Percentiles rank a stretch among this genome's conserved stretches.
Conservation (phyloP, 164 flowering plant species). For the Tetrastigma voinierianum region DNA sequence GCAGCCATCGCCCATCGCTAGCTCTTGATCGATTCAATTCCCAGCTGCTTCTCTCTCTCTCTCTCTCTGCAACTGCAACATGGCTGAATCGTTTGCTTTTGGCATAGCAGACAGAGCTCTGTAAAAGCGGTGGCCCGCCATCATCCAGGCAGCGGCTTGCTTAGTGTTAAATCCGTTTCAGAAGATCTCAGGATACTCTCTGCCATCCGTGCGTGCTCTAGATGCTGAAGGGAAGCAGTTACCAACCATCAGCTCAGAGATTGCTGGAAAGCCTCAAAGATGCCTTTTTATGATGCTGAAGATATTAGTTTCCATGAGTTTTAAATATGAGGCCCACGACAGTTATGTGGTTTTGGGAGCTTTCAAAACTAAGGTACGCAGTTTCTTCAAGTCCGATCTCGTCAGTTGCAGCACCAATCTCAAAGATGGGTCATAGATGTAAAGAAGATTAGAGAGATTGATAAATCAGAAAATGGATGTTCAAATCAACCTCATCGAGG, state of each 20-base stretch:
- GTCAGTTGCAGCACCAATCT: background rate
- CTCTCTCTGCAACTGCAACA: too few relatives aligned
- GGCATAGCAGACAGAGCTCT: too few relatives aligned
- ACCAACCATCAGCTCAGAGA: background rate
- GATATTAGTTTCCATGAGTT: slow-evolving; percentile 9
- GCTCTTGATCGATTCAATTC: too few relatives aligned
- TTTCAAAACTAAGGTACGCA: background rate
- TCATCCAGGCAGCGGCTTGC: background rate
- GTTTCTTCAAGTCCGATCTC: slow-evolving; percentile 3
- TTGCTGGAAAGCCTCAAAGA: slow-evolving; percentile 11
- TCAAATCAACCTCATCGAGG: slow-evolving; percentile 4
- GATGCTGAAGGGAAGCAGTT: slow-evolving; percentile 22
- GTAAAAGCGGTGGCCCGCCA: too few relatives aligned
- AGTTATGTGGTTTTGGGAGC: too few relatives aligned
- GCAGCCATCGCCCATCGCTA: too few relatives aligned
- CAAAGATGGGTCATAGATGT: slow-evolving; percentile 17
- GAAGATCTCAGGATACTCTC: slow-evolving; percentile 3
- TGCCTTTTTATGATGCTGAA: background rate
- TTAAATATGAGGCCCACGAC: background rate
- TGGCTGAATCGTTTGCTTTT: too few relatives aligned
- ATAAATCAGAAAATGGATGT: slow-evolving; percentile 14
- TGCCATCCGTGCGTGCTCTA: slow-evolving; percentile 10
- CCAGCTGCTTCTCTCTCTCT: too few relatives aligned
- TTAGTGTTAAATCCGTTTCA: slow-evolving; percentile 4
- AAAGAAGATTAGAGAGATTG: slow-evolving; percentile 4